These are phyloP conservation scores for Endothia cerciana DNA, from an alignment of 2,329 filamentous ascomycete species.

Conservation along the genomic window DNA sequence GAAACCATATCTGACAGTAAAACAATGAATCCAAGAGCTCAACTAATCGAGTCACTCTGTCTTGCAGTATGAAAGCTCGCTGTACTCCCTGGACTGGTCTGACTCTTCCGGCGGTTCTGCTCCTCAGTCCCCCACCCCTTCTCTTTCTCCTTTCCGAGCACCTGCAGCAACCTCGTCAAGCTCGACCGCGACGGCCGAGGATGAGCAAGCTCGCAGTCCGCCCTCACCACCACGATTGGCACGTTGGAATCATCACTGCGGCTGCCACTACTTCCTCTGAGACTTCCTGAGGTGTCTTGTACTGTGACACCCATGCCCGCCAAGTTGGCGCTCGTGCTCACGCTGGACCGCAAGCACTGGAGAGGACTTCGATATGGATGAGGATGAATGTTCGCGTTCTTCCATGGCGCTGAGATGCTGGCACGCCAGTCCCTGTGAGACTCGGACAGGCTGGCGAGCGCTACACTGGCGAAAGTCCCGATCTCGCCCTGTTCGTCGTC, in stretches of 20 bases:
- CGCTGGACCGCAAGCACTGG: neutral
- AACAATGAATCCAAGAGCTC: neutral
- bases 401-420: neutral
- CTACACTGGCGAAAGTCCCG: conserved; percentile 1
- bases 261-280: neutral
- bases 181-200: conserved; percentile 25
- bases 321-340: neutral
- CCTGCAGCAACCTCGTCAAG: conserved; percentile 12
- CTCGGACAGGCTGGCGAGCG: neutral
- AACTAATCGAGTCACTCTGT: neutral
- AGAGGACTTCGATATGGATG: neutral
- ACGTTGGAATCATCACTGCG: neutral
- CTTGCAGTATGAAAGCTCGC: conserved; percentile 26
- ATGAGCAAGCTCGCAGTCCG: conserved; percentile 20
- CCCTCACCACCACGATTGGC: conserved; percentile 21
- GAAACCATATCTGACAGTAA: neutral
- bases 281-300: neutral
- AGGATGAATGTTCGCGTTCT: neutral
- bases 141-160: conserved; percentile 1
- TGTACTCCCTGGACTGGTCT: conserved; percentile 16
- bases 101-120: neutral
- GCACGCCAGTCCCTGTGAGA: neutral
- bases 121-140: neutral
- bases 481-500: too few species aligned
- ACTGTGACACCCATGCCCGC: neutral